Percentiles rank a stretch among this genome's conserved stretches.
Conservation (phyloP, 2,329 filamentous ascomycete genomes). For the Paecilomyces dactylethromorphus region DNA sequence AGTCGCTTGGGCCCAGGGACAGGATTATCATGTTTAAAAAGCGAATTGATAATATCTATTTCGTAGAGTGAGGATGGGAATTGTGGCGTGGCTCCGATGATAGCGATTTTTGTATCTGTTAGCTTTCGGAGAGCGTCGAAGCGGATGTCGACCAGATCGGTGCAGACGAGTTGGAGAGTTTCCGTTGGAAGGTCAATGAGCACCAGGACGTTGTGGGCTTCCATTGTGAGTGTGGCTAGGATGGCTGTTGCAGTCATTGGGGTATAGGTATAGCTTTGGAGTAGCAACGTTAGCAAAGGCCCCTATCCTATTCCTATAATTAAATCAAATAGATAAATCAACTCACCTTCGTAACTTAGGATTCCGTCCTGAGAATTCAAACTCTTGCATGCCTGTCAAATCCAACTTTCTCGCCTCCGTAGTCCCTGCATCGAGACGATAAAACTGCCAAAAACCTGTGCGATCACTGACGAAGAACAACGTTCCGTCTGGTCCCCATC, state of each 20-base stretch:
- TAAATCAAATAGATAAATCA: not conserved
- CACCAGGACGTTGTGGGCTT: constrained; percentile 30
- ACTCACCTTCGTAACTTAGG: constrained; percentile 22
- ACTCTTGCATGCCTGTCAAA: constrained; percentile 35
- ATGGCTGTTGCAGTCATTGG: constrained; percentile 30
- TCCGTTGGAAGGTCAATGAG: constrained; percentile 31
- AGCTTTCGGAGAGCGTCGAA: constrained; percentile 29
- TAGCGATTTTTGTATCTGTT: constrained; percentile 30
- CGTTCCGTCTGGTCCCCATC: constrained; percentile 45
- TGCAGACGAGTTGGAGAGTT: constrained; percentile 24
- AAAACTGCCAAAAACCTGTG: constrained; percentile 44
- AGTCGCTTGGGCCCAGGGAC: not conserved
- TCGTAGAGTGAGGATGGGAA: not conserved
- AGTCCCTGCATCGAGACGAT: constrained; percentile 20
- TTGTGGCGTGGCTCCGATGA: constrained; percentile 22
- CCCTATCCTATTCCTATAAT: not conserved
- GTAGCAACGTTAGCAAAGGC: not conserved
- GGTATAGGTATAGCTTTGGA: constrained; percentile 23
- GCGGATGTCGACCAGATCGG: constrained; percentile 24
- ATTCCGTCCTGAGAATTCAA: constrained; percentile 24
- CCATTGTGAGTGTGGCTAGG: constrained; percentile 25
- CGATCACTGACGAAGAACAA: constrained; percentile 45
- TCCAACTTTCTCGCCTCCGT: constrained; percentile 22
- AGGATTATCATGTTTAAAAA: constrained; percentile 1
- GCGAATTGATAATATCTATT: constrained; percentile 1